Evolutionary conservation across 192 early-diverging fungal species (phyloP), one percentile per base, ranked within the genome.

Genomic region (Linnemannia elongata): DNA sequence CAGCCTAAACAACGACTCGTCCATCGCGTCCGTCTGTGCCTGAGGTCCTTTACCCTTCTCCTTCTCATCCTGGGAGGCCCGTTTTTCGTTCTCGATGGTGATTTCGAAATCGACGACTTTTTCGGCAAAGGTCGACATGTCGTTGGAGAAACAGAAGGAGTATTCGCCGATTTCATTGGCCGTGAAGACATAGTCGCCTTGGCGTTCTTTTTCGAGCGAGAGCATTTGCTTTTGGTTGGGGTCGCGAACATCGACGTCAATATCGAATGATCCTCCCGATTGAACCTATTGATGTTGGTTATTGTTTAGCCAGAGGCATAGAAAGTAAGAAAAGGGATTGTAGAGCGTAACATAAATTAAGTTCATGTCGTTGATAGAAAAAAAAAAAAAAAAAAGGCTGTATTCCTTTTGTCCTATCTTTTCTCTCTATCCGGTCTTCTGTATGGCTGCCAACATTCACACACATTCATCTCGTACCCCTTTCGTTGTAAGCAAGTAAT

Each of bases 91-190:
- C 88, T 99, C 97, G n/a, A 98, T 90, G 1, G 94, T 93, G 77
- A 99, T 96, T 75, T 99, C 98, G 88, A 99, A 98, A 89, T 99
- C 97, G 44, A 99, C 89, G 24, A 94, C 87, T 77, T 99, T 99
- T 85, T 99, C 97, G 10, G 95, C 94, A 93, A 97, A 98, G 18
- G 97, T 97, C 38, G 97, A 96, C 93, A 98, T 95, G 52, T 93
- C 93, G 87, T 99, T 99, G 79, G 95, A 95, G 91, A 99, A 99
- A 92, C 99, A 99, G 90, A 98, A 98, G 30, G 96, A 92, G 87
- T 98, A 97, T 85, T 99, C 99, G 79, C 99, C 99, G 27, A 92
- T 90, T 57, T 93, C 88, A 30, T 93, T 94, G 12, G 97, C 96
- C 0, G 95, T 94, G 82, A 99, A 97, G 60, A 98, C 95, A 92